A percentile compares a stretch with the other conserved stretches of the same genome.
These are phyloP conservation scores for Chlamydomonas sp. DNA, from an alignment of 139 green algal genomes.

Conservation along the genomic window DNA sequence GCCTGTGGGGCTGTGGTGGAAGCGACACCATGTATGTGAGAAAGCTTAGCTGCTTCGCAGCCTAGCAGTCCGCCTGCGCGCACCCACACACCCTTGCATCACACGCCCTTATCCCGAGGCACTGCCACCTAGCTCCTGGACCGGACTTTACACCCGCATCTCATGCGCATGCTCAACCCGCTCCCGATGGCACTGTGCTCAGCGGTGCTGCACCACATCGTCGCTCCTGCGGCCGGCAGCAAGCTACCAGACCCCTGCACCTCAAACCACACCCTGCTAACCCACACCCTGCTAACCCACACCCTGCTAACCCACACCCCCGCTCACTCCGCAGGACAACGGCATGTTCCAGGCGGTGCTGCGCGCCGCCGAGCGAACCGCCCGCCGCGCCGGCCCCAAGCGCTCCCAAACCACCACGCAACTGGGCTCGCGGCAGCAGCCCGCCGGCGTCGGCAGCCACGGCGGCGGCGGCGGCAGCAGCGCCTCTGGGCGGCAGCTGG, in stretches of 20 bases:
- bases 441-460: background rate
- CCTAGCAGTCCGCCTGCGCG: background rate
- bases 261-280: too few relatives aligned
- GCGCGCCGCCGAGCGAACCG: background rate
- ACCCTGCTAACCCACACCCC: background rate
- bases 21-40: too few relatives aligned
- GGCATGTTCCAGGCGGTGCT: conserved; percentile 18
- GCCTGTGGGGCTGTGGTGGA: background rate
- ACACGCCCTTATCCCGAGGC: too few relatives aligned
- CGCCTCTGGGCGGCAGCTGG: too few relatives aligned
- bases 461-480: background rate
- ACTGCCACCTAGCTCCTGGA: too few relatives aligned
- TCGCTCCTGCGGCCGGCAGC: too few relatives aligned
- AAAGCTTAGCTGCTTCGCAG: background rate
- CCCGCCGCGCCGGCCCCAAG: background rate
- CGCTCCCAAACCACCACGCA: conserved; percentile 12
- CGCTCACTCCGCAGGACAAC: background rate
- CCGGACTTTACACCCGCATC: too few relatives aligned
- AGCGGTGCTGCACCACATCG: too few relatives aligned
- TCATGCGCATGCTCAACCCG: too few relatives aligned
- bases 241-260: too few relatives aligned
- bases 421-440: background rate
- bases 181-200: too few relatives aligned
- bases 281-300: too few relatives aligned
- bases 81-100: background rate